Evolutionary conservation across 768 basidiomycete species (phyloP), one percentile per base, ranked within the genome.

Genomic region (Podaxis sp.): DNA sequence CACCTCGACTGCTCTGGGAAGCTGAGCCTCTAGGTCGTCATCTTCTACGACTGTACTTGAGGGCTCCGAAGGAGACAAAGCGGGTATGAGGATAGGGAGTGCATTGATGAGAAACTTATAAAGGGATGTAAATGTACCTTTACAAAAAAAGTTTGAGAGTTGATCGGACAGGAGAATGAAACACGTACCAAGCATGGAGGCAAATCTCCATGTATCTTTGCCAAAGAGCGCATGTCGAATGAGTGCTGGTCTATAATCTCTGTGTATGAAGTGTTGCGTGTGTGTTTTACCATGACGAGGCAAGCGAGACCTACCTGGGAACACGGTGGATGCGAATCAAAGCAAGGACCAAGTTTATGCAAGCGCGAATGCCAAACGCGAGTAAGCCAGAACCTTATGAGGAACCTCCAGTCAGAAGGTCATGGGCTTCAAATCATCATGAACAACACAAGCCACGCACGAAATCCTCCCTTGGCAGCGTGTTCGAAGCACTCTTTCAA

Each of bases 211-310:
- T 0, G 92, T 88, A 69, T 97, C 95, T 46, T 78, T 65, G 0
- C 95, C 95, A 66, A 97, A 91, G 49, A 96, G 78, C 0, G 94
- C 95, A 76, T 85, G 90, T 3, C 89, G 84, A 55, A 97, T 80
- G 24, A 95, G 72, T 3, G 84, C 74, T 7, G 90, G 74, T 10
- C 90, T 85, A 59, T 82, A 74, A n/a, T 84, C 77, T 68, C 91
- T 95, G 37, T 49, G 30, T 36, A 52, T 10, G 44, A 10, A 2
- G 4, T 44, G 30, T 41, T 40, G 44, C 46, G 22, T 46, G 40
- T 15, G 36, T 49, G 61, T 28, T 12, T 15, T 15, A 38, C 15
- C 2, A 8, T 15, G 44, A 11, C 41, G 51, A 53, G 7, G 56
- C 36, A 53, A 7, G 41, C 24, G 12, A 40, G 15, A 69, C 83